These are phyloP conservation scores for Nicotiana rustica DNA, from an alignment of 305 asterid species.

Conservation along the genomic window DNA sequence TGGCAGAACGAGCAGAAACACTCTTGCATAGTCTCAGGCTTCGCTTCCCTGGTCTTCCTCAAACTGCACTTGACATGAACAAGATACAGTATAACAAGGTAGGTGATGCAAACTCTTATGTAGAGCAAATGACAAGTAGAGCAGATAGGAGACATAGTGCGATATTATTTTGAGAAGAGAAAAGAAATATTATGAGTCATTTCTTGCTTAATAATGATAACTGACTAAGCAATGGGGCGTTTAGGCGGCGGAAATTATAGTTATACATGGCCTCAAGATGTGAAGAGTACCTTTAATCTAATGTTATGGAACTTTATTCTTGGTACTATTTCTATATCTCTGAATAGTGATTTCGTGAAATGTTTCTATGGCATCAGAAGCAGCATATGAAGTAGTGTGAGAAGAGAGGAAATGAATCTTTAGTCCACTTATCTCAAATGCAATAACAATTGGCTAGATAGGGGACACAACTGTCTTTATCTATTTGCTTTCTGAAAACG, in stretches of 20 bases:
- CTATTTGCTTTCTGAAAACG: constrained; percentile 9
- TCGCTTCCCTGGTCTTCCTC: constrained; percentile 96
- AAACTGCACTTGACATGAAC: constrained; percentile 91
- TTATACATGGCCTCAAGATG: background rate
- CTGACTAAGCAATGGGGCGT: background rate
- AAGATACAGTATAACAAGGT: constrained; percentile 97
- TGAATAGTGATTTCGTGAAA: constrained; percentile 23
- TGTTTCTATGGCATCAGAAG: background rate
- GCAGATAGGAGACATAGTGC: background rate
- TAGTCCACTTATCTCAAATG: background rate
- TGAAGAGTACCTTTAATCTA: constrained; percentile 8
- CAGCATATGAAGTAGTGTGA: background rate
- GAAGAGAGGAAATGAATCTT: background rate
- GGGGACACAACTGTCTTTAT: background rate
- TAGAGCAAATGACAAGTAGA: background rate
- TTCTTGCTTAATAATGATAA: background rate
- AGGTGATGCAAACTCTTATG: constrained; percentile 14
- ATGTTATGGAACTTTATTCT: background rate
- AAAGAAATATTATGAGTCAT: background rate
- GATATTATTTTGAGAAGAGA: background rate
- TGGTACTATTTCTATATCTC: constrained; percentile 3
- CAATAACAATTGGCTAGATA: background rate
- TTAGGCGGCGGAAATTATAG: background rate
- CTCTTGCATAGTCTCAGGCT: constrained; percentile 74
- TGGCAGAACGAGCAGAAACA: constrained; percentile 80